Percentiles rank a stretch among this genome's conserved stretches.
phyloP scores from a whole-genome alignment of 176 grass and related monocot species.

The Avena insularis region DNA sequence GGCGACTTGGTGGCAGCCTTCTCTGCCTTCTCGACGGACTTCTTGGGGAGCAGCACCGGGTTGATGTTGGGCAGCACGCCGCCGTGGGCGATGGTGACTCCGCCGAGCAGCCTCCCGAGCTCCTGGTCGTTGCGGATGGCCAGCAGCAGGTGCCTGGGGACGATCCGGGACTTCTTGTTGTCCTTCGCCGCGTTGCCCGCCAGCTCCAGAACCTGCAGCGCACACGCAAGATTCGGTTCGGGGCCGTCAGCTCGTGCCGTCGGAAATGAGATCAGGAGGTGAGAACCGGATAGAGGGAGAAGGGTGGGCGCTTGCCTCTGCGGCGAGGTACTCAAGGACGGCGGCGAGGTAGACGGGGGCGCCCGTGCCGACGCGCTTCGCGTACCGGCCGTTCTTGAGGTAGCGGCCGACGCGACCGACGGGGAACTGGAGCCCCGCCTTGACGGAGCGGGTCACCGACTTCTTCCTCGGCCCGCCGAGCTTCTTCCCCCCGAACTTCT shows the following conservation, averaged over 20 bases:
- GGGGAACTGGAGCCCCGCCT: conserved; percentile 77
- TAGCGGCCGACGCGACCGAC: conserved; percentile 60
- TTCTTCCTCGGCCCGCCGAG: conserved; percentile 44
- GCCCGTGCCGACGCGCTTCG: conserved; percentile 56
- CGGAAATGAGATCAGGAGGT: background rate
- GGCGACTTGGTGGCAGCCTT: conserved; percentile 8
- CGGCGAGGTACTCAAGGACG: conserved; percentile 70
- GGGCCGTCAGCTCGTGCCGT: background rate
- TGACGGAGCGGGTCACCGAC: conserved; percentile 17
- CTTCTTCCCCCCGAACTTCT: conserved; percentile 45
- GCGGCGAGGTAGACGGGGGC: conserved; percentile 80
- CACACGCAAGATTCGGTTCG: too few relatives aligned
- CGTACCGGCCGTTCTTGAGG: conserved; percentile 62
- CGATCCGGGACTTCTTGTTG: conserved; percentile 57
- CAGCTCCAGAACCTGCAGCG: conserved; percentile 49
- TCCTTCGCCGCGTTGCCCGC: conserved; percentile 54
- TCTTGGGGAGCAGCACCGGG: conserved; percentile 57
- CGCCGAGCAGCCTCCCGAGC: conserved; percentile 39
- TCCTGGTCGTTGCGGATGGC: conserved; percentile 63
- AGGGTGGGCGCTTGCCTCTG: background rate
- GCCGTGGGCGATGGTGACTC: conserved; percentile 57
- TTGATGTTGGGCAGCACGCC: conserved; percentile 61
- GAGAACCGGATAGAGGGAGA: background rate
- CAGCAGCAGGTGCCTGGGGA: conserved; percentile 54
- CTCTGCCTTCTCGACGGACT: conserved; percentile 36